Evolutionary conservation across 208 protist genomes (phyloP), one percentile per base, ranked within the genome.

Genomic region (Trypanosoma boissoni): DNA sequence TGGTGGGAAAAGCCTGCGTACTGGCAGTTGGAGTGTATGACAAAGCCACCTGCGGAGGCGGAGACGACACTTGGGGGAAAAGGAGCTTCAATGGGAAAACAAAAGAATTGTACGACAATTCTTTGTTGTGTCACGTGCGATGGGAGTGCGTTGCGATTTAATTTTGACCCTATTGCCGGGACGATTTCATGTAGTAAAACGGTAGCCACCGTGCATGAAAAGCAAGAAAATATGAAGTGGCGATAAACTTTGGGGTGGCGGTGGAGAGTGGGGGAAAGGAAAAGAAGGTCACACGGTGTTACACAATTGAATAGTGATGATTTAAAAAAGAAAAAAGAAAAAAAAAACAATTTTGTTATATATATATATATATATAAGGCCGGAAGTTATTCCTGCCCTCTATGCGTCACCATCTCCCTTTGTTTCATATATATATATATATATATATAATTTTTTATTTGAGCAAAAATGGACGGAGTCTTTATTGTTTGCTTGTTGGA

Each of bases 91-190:
- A 45, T 53, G 27, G 0, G 14, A 32, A 3, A 24, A 24, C 6
- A 27, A 24, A 27, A 2, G 3, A 26, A 0, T 32, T 26, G 18
- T 6, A 28, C 48, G 9, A 57, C 34, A 7, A 52, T 74, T 41
- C 53, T 91, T 16, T 70, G 77, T 39, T 80, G 78, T 26, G 79
- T 77, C 12, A 91, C 80, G 14, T 91, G 83, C 44, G 83, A 91
- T 43, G 83, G 83, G 0, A 64, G 58, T 2, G 75, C 71, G 45
- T 18, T 75, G 28, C 80, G 68, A n/a, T 65, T 81, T 28, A 45
- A 75, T 24, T 53, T 91, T 16, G 73, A 80, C 34, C 62, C 69
- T 7, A 43, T 60, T 16, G 45, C 3, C 0, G 54, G 48, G 1
- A 60, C 34, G 23, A 55, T 69, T 62, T 23, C 9, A n/a, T 69